Conservation (phyloP, 1,139 yeast species). For the Lodderomyces metapsilosis region DNA sequence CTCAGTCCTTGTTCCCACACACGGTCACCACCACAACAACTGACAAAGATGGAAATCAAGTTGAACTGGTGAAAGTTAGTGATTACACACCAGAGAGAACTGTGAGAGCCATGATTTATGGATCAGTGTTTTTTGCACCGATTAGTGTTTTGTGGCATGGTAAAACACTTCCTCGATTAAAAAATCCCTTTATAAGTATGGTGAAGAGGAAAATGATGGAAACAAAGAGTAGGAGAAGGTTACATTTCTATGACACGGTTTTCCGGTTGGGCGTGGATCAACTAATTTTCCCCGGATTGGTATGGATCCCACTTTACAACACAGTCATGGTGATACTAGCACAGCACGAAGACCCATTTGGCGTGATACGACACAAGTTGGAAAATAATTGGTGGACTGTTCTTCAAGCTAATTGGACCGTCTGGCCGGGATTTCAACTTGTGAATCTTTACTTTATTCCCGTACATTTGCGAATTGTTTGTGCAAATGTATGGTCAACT, state of each 20-base stretch:
- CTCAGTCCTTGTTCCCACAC: constrained; percentile 59
- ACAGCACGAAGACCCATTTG: constrained; percentile 35
- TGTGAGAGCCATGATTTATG: constrained; percentile 66
- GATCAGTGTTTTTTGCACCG: constrained; percentile 76
- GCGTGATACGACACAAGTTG: constrained; percentile 33
- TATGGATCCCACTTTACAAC: constrained; percentile 49
- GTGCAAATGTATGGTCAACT: constrained; percentile 40
- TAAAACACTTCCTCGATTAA: constrained; percentile 48
- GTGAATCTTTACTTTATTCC: constrained; percentile 40
- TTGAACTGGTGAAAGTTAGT: constrained; percentile 7
- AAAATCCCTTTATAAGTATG: constrained; percentile 35
- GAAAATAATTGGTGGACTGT: constrained; percentile 45
- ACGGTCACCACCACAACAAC: constrained; percentile 5
- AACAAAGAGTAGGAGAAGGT: constrained; percentile 14
- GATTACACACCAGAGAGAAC: constrained; percentile 39
- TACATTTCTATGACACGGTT: constrained; percentile 33
- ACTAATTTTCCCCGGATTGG: constrained; percentile 30
- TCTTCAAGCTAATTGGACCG: constrained; percentile 41
- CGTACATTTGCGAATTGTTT: constrained; percentile 39
- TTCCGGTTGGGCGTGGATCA: constrained; percentile 41
- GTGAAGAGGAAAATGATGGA: constrained; percentile 11
- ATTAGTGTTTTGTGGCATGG: constrained; percentile 72
- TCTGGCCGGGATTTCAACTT: constrained; percentile 46
- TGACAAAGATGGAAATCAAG: constrained; percentile 16
- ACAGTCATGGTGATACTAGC: constrained; percentile 40